Base-by-base conservation (phyloP, 169 alveolate genomes). In the Cryptosporidium sp. region DNA sequence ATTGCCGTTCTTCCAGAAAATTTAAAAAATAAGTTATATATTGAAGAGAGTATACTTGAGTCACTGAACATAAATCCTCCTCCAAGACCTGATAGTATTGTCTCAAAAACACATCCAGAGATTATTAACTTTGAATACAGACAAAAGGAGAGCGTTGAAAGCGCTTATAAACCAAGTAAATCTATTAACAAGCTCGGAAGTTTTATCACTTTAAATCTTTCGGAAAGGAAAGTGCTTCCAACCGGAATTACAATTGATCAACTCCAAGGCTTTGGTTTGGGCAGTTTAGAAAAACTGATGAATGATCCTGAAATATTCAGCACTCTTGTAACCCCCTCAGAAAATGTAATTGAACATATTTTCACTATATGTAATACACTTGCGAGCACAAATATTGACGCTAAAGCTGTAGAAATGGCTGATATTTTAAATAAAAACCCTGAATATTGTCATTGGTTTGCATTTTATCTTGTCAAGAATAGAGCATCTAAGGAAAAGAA, bases 401-500 rank as follows among this genome's bases (percentile, higher is more conserved):
- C 75, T 14, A 94, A 94, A 80, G 94, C 94, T 5, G 68, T 48
- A 37, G 96, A 94, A 65, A 92, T 95, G 85, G 93, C 92, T 61
- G 89, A 80, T 35, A 80, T 80, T 29, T 85, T 92, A 18, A 91
- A 92, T 21, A 91, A 95, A 68, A 84, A 91, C 58, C 96, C 98
- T 1, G 97, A 95, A 80, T 92, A 93, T 86, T 65, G 84, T 65
- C 87, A 89, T 31, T 96, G 98, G 98, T 91, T 96, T 58, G 93
- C 97, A 26, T 89, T 94, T 71, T 96, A 96, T 93, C 92, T 96
- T 18, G 97, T 96, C 69, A 95, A 96, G 92, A 93, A 95, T 35
- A 91, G 98, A 45, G 98, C 97, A 18, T 85, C 97, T 69, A 96
- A 96, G 91, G 98, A 96, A 92, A 94, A 92, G 29, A 96, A 96